phyloP scores from a whole-genome alignment of 345 rosid species.

The Hibiscus mutabilis region DNA sequence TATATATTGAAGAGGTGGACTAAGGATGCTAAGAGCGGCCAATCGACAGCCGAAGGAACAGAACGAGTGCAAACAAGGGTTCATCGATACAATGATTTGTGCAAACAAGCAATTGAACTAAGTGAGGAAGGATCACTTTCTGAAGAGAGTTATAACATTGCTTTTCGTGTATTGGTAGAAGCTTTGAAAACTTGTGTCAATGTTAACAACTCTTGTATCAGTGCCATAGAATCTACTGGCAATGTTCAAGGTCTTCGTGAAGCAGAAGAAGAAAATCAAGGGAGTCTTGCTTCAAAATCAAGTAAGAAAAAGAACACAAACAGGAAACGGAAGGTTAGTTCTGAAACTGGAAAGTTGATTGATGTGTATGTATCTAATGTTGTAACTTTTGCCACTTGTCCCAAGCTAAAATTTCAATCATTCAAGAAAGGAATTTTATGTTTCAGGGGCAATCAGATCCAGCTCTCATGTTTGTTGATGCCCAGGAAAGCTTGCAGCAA shows the following conservation, averaged over 20 bases:
- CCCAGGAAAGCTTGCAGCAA: conserved; percentile 44
- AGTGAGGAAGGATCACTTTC: conserved; percentile 45
- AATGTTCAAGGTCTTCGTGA: conserved; percentile 26
- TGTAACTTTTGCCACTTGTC: not conserved
- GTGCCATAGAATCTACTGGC: conserved; percentile 28
- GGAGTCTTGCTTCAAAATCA: conserved; percentile 28
- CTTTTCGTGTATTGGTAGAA: conserved; percentile 36
- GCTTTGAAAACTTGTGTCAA: conserved; percentile 46
- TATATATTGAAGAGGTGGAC: conserved; percentile 63
- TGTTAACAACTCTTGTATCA: conserved; percentile 37
- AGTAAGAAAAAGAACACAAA: conserved; percentile 43
- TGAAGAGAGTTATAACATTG: conserved; percentile 39
- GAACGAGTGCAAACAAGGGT: conserved; percentile 36
- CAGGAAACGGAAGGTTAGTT: conserved; percentile 51
- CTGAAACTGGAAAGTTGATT: not conserved
- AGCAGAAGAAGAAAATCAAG: conserved; percentile 37
- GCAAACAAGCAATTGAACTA: conserved; percentile 36
- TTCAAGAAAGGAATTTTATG: not conserved
- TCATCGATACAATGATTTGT: conserved; percentile 48
- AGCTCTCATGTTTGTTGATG: conserved; percentile 32
- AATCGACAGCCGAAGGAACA: conserved; percentile 21
- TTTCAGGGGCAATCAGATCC: conserved; percentile 42
- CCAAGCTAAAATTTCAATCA: not conserved
- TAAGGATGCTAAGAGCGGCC: conserved; percentile 49
- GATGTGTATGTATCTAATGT: not conserved